Base-by-base conservation (phyloP, 2,329 filamentous ascomycete genomes). In the Verticillium dahliae region DNA sequence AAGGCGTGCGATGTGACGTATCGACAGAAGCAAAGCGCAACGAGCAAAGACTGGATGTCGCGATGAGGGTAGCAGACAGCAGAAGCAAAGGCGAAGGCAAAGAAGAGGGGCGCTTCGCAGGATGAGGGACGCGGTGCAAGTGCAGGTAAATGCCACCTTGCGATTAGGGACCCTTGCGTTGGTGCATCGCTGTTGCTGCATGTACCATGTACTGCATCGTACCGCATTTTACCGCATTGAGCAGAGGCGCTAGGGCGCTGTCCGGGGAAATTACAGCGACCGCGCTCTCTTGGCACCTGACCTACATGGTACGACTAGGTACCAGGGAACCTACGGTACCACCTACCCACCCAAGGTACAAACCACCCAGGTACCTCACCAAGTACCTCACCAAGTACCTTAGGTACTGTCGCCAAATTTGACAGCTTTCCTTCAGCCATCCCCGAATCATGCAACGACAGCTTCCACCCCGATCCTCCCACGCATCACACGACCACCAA, bases 81-180 rank as follows among this genome's bases (percentile, higher is more conserved):
- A 31, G 27, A 31, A 31, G 27, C 27, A 31, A 31, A 31, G 4
- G 27, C 27, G 5, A 41, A 10, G 60, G 45, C 45, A 37, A 4
- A 38, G 35, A 50, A 50, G 45, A 60, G 39, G 13, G 39, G 39
- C 35, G 27, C 27, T 31, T 31, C 27, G 27, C 27, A 31, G 27
- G 27, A 31, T 4, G 27, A 31, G 27, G 27, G 27, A 31, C 27
- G 5, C 27, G 27, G 9, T 4, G 27, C 13, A 41, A 6, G 39
- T 15, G 39, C 13, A 37, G 9, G 58, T 58, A 67, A 65, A 70
- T 69, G 70, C 67, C 69, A 71, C 70, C 69, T 71, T 69, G 67
- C 70, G 68, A 66, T 66, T 70, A 59, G 63, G 56, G 60, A 60
- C 66, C 68, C 64, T 65, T 5, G 27, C 27, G 27, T 31, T 31